These are phyloP conservation scores for Begonia fuchsioides DNA, from an alignment of 306 rosid genomes.

Conservation along the genomic window DNA sequence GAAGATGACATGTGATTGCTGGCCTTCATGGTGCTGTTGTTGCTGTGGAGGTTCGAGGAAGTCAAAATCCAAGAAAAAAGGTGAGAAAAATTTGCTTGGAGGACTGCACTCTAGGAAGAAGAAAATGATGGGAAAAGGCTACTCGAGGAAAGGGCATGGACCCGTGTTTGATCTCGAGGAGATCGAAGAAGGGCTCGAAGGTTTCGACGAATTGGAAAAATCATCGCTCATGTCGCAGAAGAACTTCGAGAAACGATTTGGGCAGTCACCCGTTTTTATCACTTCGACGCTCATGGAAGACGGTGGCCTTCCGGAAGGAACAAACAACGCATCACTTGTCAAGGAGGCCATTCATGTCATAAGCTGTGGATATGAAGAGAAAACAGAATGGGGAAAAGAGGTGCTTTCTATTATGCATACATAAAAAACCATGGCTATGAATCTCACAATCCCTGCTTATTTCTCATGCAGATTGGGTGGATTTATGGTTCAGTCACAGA, in stretches of 20 bases:
- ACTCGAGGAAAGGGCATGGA: constrained; percentile 30
- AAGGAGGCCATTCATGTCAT: constrained; percentile 96
- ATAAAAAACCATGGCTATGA: background rate
- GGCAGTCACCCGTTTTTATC: constrained; percentile 76
- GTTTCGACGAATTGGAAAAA: constrained; percentile 63
- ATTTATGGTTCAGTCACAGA: constrained; percentile 89
- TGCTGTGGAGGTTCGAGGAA: constrained; percentile 64
- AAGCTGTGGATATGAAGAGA: constrained; percentile 89
- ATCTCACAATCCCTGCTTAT: background rate
- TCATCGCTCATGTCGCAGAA: constrained; percentile 60
- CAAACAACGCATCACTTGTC: constrained; percentile 32
- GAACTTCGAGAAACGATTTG: constrained; percentile 60
- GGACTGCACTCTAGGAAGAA: constrained; percentile 56
- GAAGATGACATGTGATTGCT: constrained; percentile 71
- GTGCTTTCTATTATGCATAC: constrained; percentile 15
- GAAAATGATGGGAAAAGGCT: constrained; percentile 62
- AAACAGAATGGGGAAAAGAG: constrained; percentile 98
- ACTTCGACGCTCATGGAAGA: constrained; percentile 76
- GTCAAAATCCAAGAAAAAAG: constrained; percentile 66
- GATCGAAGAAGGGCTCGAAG: constrained; percentile 62
- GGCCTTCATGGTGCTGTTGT: constrained; percentile 57
- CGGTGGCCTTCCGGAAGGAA: constrained; percentile 78
- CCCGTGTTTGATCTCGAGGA: constrained; percentile 57
- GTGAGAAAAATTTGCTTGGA: constrained; percentile 44
- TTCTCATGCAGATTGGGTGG: constrained; percentile 79